phyloP scores from a whole-genome alignment of 208 protist species.

The Crithidia fasciculata region DNA sequence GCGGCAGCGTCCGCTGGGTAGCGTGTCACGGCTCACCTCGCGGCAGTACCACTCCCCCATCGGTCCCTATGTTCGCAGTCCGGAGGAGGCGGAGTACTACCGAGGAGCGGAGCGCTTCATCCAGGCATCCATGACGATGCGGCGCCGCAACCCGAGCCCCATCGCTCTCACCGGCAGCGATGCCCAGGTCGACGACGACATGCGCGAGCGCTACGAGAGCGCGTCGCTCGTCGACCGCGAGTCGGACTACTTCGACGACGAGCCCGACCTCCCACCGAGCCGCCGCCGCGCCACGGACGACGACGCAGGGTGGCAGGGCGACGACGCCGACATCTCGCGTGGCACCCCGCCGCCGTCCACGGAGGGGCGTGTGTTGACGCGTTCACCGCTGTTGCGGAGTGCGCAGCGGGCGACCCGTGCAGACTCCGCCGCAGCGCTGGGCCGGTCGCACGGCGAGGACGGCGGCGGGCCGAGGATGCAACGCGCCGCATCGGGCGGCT shows the following conservation, averaged over 20 bases:
- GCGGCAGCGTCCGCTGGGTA: conserved; percentile 28
- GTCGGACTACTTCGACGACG: conserved; percentile 31
- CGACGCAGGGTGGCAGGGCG: neutral
- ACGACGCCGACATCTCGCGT: neutral
- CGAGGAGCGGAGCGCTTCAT: conserved; percentile 22
- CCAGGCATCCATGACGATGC: conserved; percentile 10
- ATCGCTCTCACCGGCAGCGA: conserved; percentile 2
- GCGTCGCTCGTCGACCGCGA: conserved; percentile 21
- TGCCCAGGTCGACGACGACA: neutral
- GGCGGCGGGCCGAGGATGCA: neutral
- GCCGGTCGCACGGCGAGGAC: neutral
- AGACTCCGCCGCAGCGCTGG: neutral
- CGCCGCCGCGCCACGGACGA: conserved; percentile 8
- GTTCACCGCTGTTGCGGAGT: conserved; percentile 18
- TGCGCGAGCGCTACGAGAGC: conserved; percentile 17
- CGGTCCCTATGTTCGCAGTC: conserved; percentile 26
- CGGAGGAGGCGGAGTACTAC: conserved; percentile 42
- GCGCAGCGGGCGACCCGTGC: conserved; percentile 10
- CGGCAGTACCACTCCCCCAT: conserved; percentile 37
- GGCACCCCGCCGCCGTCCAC: conserved; percentile 1
- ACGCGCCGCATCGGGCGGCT: neutral
- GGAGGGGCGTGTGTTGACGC: neutral
- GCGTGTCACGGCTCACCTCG: conserved; percentile 32
- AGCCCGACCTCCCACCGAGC: conserved; percentile 11
- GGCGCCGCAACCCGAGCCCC: conserved; percentile 22